These are phyloP conservation scores for Trametes sanguinea DNA, from an alignment of 768 basidiomycete species.

Conservation along the genomic window DNA sequence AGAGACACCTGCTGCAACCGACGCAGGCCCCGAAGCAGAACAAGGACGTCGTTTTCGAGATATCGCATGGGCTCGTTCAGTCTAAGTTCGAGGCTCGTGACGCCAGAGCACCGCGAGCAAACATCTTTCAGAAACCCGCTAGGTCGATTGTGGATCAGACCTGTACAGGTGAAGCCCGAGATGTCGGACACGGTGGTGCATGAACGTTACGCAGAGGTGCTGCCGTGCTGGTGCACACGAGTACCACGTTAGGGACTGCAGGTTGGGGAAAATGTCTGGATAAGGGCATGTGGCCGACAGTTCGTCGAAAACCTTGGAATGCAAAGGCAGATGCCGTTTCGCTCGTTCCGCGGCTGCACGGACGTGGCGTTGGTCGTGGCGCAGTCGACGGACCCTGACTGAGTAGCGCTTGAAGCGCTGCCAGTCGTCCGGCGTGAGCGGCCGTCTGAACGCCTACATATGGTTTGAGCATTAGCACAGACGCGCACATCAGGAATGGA, in stretches of 20 bases:
- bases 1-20: conserved; percentile 49
- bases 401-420: conserved; percentile 52
- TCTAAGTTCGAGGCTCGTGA: conserved; percentile 49
- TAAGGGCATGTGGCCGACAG: conserved; percentile 55
- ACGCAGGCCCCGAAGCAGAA: conserved; percentile 42
- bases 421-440: conserved; percentile 55
- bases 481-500: neutral
- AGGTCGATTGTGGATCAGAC: conserved; percentile 36
- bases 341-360: conserved; percentile 7
- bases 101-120: conserved; percentile 45
- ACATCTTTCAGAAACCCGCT: conserved; percentile 37
- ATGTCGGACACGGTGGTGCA: conserved; percentile 51
- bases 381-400: conserved; percentile 26
- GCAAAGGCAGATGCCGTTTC: conserved; percentile 15
- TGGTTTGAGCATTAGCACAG: neutral
- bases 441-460: conserved; percentile 30
- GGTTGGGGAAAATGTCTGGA: conserved; percentile 55
- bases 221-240: conserved; percentile 26
- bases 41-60: conserved; percentile 43
- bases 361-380: conserved; percentile 24
- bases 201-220: conserved; percentile 49
- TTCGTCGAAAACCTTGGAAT: conserved; percentile 44
- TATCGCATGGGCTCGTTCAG: conserved; percentile 39
- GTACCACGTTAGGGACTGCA: conserved; percentile 53
- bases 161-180: conserved; percentile 33